phyloP scores from a whole-genome alignment of 768 basidiomycete genomes.

The Boletus reticulatus region DNA sequence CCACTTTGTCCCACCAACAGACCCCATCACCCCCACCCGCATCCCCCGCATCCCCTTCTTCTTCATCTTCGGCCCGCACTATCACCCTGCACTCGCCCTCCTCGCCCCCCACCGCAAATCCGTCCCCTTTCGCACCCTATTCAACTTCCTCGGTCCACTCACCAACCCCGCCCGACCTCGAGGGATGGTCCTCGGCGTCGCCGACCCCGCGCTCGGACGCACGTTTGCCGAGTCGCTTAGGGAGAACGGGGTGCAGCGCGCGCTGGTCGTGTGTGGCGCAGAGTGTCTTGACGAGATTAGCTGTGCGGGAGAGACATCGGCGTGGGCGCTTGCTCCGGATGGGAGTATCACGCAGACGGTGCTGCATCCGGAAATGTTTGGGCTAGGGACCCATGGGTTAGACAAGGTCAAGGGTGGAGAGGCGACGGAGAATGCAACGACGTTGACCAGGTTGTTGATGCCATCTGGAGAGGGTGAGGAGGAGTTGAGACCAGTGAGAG shows the following conservation, averaged over 20 bases:
- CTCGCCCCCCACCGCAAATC: conserved; percentile 82
- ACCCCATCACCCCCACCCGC: conserved; percentile 13
- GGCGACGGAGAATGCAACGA: conserved; percentile 79
- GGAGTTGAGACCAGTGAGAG: conserved; percentile 55
- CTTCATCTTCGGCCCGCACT: conserved; percentile 72
- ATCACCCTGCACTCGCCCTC: conserved; percentile 72
- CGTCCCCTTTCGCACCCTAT: conserved; percentile 93
- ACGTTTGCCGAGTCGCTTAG: conserved; percentile 77
- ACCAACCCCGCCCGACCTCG: conserved; percentile 87
- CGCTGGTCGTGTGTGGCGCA: conserved; percentile 89
- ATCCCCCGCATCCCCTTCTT: too few species aligned
- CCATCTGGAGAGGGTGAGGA: conserved; percentile 47
- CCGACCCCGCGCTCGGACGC: conserved; percentile 73
- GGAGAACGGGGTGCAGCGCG: conserved; percentile 75
- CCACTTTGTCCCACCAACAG: conserved; percentile 60
- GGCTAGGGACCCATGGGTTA: conserved; percentile 69
- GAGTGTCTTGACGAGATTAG: conserved; percentile 95
- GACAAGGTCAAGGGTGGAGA: conserved; percentile 65
- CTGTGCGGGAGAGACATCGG: conserved; percentile 85
- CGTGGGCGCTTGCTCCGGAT: conserved; percentile 69
- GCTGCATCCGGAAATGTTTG: conserved; percentile 75
- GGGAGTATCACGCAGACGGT: conserved; percentile 61
- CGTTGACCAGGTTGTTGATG: conserved; percentile 61
- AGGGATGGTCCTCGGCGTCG: conserved; percentile 91
- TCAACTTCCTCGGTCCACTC: conserved; percentile 92